phyloP scores from a whole-genome alignment of 2,329 filamentous ascomycete species.

The Ceratocystis harringtonii region DNA sequence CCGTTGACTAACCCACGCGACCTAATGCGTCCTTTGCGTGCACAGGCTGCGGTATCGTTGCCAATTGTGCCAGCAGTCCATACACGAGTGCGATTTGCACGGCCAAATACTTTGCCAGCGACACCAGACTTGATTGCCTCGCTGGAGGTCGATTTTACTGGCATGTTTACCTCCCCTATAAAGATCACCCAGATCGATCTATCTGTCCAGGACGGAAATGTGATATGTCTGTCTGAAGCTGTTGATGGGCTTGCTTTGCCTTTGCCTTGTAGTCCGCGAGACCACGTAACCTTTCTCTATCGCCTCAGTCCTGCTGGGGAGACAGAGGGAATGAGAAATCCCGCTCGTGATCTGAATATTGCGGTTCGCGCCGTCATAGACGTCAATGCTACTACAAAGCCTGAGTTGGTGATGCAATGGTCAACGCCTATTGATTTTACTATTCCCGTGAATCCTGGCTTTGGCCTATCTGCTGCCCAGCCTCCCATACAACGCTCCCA shows the following conservation, averaged over 20 bases:
- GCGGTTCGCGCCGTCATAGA: slow-evolving; percentile 46
- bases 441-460: slow-evolving; percentile 47
- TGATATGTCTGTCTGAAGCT: slow-evolving; percentile 22
- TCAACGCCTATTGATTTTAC: slow-evolving; percentile 55
- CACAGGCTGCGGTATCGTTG: slow-evolving; percentile 46
- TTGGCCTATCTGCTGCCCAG: slow-evolving; percentile 37
- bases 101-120: slow-evolving; percentile 42
- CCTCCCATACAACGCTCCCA: slow-evolving; percentile 46
- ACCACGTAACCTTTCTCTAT: slow-evolving; percentile 64
- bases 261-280: slow-evolving; percentile 50
- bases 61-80: slow-evolving; percentile 55
- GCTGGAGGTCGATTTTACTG: slow-evolving; percentile 59
- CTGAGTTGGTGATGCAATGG: slow-evolving; percentile 51
- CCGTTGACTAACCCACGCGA: slow-evolving; percentile 50
- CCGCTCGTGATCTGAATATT: slow-evolving; percentile 41
- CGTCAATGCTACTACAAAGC: slow-evolving; percentile 41
- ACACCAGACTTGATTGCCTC: slow-evolving; percentile 51
- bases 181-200: slow-evolving; percentile 44
- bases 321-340: slow-evolving; percentile 32
- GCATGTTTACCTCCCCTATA: slow-evolving; percentile 53
- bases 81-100: slow-evolving; percentile 56
- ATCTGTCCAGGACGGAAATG: slow-evolving; percentile 39
- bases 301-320: slow-evolving; percentile 40
- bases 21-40: slow-evolving; percentile 46
- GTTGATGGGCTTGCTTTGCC: slow-evolving; percentile 39